A percentile compares a stretch with the other conserved stretches of the same genome.
Conservation (phyloP, 2,329 filamentous ascomycete genomes). For the Acrocalymma vagum region DNA sequence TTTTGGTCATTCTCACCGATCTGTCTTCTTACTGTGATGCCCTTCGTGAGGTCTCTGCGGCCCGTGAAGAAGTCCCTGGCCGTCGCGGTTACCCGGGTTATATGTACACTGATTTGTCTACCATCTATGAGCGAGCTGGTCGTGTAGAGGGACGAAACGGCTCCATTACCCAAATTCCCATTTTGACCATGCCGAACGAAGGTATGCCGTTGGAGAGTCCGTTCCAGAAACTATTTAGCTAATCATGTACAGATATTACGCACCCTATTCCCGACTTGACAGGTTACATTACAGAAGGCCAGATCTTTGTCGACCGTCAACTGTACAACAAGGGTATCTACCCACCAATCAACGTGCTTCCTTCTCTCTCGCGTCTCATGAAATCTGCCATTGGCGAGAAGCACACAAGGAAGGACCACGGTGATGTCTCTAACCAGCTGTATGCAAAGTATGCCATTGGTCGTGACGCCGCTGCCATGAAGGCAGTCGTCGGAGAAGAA, state of each 20-base stretch:
- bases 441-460: conserved; percentile 99
- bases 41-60: conserved; percentile 96
- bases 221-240: conserved; percentile 9
- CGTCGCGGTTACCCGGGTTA: conserved; percentile 99
- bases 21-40: conserved; percentile 98
- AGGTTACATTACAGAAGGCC: conserved; percentile 98
- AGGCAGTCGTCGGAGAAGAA: conserved; percentile 98
- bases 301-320: conserved; percentile 96
- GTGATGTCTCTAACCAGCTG: conserved; percentile 98
- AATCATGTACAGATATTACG: conserved; percentile 76
- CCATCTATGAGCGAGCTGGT: conserved; percentile 98
- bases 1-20: conserved; percentile 97
- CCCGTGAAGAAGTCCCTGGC: conserved; percentile 97
- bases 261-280: conserved; percentile 99
- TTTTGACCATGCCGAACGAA: conserved; percentile 99
- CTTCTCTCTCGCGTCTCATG: conserved; percentile 98
- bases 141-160: conserved; percentile 97
- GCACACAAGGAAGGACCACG: conserved; percentile 95
- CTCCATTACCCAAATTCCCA: conserved; percentile 98
- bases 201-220: conserved; percentile 56
- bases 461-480: conserved; percentile 98
- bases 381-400: conserved; percentile 99
- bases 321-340: conserved; percentile 97
- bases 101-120: conserved; percentile 99
- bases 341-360: conserved; percentile 97